A percentile compares a stretch with the other conserved stretches of the same genome.
phyloP scores from a whole-genome alignment of 768 basidiomycete species.

The Neoboletus magnificus region DNA sequence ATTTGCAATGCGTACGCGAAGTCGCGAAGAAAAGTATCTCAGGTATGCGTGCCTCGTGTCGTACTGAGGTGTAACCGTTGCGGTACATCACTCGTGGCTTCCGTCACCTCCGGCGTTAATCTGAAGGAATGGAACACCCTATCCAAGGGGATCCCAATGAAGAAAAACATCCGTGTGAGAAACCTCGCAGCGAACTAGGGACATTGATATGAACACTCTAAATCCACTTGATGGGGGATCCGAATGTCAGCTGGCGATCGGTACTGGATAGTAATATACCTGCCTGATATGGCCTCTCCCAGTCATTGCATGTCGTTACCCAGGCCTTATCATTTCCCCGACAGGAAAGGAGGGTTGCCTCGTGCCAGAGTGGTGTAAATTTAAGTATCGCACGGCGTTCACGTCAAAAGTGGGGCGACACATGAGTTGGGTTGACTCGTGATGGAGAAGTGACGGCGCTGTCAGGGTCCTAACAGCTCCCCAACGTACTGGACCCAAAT shows the following conservation, averaged over 20 bases:
- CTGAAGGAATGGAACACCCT: constrained; percentile 1
- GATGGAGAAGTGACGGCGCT: no score
- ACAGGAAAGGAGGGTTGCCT: constrained; percentile 20
- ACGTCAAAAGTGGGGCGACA: neutral
- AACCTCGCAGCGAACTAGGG: neutral
- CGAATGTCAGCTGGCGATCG: neutral
- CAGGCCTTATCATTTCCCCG: neutral
- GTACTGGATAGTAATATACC: neutral
- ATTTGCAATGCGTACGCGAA: neutral
- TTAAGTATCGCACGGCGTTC: neutral
- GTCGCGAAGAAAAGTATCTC: neutral
- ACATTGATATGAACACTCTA: neutral
- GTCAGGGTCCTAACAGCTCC: no score
- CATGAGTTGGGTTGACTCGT: neutral
- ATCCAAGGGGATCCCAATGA: neutral
- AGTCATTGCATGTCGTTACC: constrained; percentile 4
- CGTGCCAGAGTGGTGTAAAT: constrained; percentile 9
- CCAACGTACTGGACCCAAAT: neutral
- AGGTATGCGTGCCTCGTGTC: constrained; percentile 1
- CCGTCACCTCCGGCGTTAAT: neutral
- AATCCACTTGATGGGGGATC: neutral
- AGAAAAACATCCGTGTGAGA: neutral
- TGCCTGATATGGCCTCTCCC: constrained; percentile 8
- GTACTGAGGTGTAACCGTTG: neutral
- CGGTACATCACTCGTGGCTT: neutral